Base-by-base conservation (phyloP, 148 eudicot genomes). In the Suaeda aralocaspica region DNA sequence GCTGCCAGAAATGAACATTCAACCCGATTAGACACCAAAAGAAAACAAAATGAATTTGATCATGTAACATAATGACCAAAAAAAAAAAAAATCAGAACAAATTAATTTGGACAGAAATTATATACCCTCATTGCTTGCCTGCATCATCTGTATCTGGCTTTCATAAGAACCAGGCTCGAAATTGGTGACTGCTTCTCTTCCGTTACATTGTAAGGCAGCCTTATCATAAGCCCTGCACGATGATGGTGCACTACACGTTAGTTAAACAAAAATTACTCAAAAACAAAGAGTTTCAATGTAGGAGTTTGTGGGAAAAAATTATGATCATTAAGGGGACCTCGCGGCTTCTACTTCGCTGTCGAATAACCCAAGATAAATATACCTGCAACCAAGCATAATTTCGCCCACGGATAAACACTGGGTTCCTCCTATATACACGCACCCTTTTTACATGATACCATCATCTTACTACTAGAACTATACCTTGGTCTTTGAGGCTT, bases 331-430 rank as follows among this genome's bases (percentile, higher is more conserved):
- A 22, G 79, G 79, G 78, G 79, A 88, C 89, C 93, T 90, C 80
- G 92, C 92, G 77, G 93, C 91, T 73, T 90, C 92, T 77, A 80
- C 79, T 88, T 90, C 92, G 69, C 74, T 88, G 84, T 91, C 89
- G 87, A 88, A 88, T 80, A 88, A 81, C 66, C 96, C 89, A 75
- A 91, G 96, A 85, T 88, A 88, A 49, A 84, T 79, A 91, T 88
- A 86, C 92, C 91, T 83, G 91, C 87, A 90, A 82, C 64, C 84
- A 85, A 83, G 73, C 81, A 82, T 85, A 76, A 77, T 74, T 78
- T 76, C 79, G 64, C 72, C 76, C 72, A 70, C 68, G 24, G 76
- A 81, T 83, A 78, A 84, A 84, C 76, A 72, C 75, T 33, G 18
- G 64, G 61, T 63, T 70, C 70, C 65, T 64, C 59, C 55, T 64